Percentiles rank a stretch among this genome's conserved stretches.
Evolutionary conservation across 2,329 filamentous ascomycete genomes (phyloP).

Genomic region (Fusarium sp.): DNA sequence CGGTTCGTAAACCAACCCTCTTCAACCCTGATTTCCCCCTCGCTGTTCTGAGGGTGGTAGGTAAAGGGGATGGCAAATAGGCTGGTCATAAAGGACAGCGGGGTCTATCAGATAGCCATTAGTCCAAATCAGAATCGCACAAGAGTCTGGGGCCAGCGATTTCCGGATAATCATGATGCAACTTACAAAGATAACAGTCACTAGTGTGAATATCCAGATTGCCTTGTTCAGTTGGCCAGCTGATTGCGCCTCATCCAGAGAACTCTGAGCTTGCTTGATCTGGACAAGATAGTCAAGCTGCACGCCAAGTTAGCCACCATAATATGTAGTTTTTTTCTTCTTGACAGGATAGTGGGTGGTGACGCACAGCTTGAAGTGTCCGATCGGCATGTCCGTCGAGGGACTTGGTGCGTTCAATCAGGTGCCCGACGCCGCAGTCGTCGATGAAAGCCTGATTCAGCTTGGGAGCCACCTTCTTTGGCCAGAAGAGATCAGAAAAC

Average conservation of each 20-base stretch:
- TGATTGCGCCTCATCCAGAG: conserved; percentile 24
- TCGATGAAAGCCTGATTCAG: not conserved
- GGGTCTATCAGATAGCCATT: conserved; percentile 6
- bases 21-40: conserved; percentile 10
- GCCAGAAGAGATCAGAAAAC: conserved; percentile 21
- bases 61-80: conserved; percentile 20
- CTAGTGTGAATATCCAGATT: conserved; percentile 24
- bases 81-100: conserved; percentile 30
- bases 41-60: conserved; percentile 17
- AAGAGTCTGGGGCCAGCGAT: not conserved
- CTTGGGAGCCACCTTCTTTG: not conserved
- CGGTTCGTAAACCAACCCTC: not conserved
- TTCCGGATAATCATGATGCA: not conserved
- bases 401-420: conserved; percentile 6
- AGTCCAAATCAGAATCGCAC: not conserved
- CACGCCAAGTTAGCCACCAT: not conserved
- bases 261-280: conserved; percentile 26
- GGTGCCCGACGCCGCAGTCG: not conserved
- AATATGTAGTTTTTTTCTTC: not conserved
- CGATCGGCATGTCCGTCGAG: conserved; percentile 1
- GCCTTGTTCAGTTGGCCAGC: conserved; percentile 17
- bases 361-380: conserved; percentile 13
- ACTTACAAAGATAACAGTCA: conserved; percentile 32
- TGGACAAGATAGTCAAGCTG: conserved; percentile 21
- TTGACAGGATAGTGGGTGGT: not conserved